A percentile compares a stretch with the other conserved stretches of the same genome.
phyloP scores from a whole-genome alignment of 2,329 filamentous ascomycete species.

The Aspergillus fumigatiaffinis region DNA sequence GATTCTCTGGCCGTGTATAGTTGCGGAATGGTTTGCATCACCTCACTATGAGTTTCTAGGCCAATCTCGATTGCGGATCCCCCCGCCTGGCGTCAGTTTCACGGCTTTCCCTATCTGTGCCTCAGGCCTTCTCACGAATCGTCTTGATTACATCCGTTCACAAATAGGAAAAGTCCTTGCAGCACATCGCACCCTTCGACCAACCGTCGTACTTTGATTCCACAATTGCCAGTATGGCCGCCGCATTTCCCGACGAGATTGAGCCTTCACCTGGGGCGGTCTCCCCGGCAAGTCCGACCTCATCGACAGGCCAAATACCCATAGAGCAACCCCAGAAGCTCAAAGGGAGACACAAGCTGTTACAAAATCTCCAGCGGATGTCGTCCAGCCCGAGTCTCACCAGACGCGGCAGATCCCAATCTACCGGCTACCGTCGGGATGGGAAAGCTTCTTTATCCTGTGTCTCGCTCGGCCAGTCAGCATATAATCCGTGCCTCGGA shows the following conservation, averaged over 20 bases:
- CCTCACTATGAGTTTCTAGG: slow-evolving; percentile 16
- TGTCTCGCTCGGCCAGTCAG: slow-evolving; percentile 55
- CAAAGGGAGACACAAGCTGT: slow-evolving; percentile 65
- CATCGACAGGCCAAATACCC: slow-evolving; percentile 33
- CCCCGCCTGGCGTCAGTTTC: slow-evolving; percentile 9
- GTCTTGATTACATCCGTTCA: not conserved
- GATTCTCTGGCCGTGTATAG: not conserved
- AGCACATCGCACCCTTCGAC: not conserved
- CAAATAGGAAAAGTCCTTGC: not conserved
- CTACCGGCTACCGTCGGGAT: slow-evolving; percentile 62
- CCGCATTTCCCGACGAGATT: slow-evolving; percentile 26
- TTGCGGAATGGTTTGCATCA: slow-evolving; percentile 4
- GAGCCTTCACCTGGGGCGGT: slow-evolving; percentile 28
- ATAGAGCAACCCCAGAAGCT: slow-evolving; percentile 51
- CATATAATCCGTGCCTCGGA: slow-evolving; percentile 52
- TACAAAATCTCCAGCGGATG: slow-evolving; percentile 74
- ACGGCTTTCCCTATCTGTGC: not conserved
- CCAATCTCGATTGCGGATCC: slow-evolving; percentile 7
- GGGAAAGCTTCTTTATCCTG: slow-evolving; percentile 63
- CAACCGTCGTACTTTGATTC: not conserved
- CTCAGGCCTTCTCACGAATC: not conserved
- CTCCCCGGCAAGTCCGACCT: slow-evolving; percentile 33
- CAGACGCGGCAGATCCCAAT: slow-evolving; percentile 59
- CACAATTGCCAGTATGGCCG: slow-evolving; percentile 25
- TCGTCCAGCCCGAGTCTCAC: slow-evolving; percentile 73